Percentiles rank a stretch among this genome's conserved stretches.
These are phyloP conservation scores for Middelhovenomyces tepae DNA, from an alignment of 805 yeast species.

Conservation along the genomic window DNA sequence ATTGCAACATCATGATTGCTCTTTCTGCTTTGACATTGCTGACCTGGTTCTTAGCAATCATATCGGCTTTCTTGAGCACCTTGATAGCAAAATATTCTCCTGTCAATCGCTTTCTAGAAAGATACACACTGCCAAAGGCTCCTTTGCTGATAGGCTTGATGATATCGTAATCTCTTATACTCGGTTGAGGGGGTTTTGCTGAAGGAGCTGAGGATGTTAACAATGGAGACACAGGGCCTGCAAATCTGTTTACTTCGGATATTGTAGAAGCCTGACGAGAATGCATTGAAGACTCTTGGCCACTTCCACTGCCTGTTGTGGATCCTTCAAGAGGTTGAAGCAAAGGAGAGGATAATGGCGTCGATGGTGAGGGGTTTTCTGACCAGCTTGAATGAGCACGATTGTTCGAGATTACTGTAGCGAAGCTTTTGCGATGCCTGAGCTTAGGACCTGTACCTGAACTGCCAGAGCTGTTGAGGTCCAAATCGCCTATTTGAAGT, in stretches of 20 bases:
- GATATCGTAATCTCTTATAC: conserved; percentile 81
- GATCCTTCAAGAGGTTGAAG: conserved; percentile 44
- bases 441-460: conserved; percentile 29
- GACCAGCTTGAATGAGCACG: no score
- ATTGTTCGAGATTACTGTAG: no score
- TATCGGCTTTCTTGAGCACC: conserved; percentile 82
- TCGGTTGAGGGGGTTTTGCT: conserved; percentile 52
- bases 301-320: no score
- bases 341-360: conserved; percentile 56
- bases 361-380: conserved; percentile 37
- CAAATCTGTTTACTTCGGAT: conserved; percentile 25
- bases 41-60: conserved; percentile 96
- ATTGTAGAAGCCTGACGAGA: conserved; percentile 23
- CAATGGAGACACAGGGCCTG: conserved; percentile 74
- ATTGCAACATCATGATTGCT: conserved; percentile 96
- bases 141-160: conserved; percentile 93
- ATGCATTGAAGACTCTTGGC: conserved; percentile 14
- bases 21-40: conserved; percentile 90
- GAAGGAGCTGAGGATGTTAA: conserved; percentile 64
- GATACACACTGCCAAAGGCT: conserved; percentile 92
- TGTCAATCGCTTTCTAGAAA: conserved; percentile 73
- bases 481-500: conserved; percentile 23
- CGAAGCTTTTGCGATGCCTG: conserved; percentile 18
- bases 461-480: no score
- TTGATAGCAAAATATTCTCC: conserved; percentile 96